Conservation (phyloP, 768 basidiomycete species). For the Xanthoconium stramineum region DNA sequence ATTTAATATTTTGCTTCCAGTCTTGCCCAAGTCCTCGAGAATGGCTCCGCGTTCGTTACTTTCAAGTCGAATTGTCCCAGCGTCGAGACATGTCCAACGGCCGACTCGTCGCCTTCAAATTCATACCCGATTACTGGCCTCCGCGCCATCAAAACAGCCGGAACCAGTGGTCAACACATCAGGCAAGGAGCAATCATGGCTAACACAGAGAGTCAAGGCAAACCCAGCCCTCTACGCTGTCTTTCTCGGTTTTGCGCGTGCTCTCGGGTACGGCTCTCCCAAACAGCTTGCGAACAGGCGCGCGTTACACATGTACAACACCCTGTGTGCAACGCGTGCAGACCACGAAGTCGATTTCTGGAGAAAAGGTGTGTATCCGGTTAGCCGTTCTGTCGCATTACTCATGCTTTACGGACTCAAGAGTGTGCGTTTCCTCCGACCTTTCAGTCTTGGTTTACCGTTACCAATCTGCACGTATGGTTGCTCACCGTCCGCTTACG, state of each 20-base stretch:
- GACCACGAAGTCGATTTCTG: slow-evolving; percentile 64
- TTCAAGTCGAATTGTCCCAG: slow-evolving; percentile 5
- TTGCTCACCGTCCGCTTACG: slow-evolving; percentile 86
- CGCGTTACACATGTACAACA: slow-evolving; percentile 56
- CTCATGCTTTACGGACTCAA: slow-evolving; percentile 27
- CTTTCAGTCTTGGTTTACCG: slow-evolving; percentile 95
- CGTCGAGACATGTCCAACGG: slow-evolving; percentile 4
- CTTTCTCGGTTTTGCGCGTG: slow-evolving; percentile 46
- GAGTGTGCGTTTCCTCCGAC: slow-evolving; percentile 86
- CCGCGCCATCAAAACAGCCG: slow-evolving; percentile 7
- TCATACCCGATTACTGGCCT: slow-evolving; percentile 11
- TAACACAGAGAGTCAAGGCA: slow-evolving; percentile 49
- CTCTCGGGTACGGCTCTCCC: slow-evolving; percentile 58
- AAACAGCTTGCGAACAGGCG: slow-evolving; percentile 60
- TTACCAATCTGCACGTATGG: slow-evolving; percentile 92
- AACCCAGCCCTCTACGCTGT: slow-evolving; percentile 45
- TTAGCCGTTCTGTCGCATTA: background rate
- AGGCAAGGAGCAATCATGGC: slow-evolving; percentile 43
- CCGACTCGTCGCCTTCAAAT: slow-evolving; percentile 8
- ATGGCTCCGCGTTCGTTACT: slow-evolving; percentile 18
- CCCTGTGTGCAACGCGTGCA: slow-evolving; percentile 51
- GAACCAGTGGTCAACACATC: slow-evolving; percentile 1
- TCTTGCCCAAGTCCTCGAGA: background rate
- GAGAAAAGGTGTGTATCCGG: slow-evolving; percentile 50
- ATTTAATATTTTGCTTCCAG: background rate